Evolutionary conservation across 1,284 basidiomycete species (phyloP), one percentile per base, ranked within the genome.

Genomic region (Trichosporon sp.): DNA sequence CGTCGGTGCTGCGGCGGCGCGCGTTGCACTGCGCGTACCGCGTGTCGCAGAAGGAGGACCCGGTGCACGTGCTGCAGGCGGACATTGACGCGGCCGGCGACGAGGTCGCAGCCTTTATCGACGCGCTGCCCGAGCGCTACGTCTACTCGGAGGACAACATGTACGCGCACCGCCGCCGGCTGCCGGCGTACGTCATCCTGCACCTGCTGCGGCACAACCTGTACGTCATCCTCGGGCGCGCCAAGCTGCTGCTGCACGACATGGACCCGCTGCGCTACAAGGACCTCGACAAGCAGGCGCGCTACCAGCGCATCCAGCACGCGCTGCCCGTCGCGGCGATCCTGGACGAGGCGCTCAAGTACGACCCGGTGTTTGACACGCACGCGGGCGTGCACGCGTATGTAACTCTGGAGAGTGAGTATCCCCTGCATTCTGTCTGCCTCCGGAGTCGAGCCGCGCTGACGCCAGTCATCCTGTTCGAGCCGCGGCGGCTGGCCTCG

Each of bases 131-230:
- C 12, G 35, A 32, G 11, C n/a, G 56, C 27, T 68, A 65, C 64
- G 5, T 62, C 18, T 65, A 60, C 38, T 64, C 62, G 3, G n/a
- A 51, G n/a, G 67, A 68, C 64, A 68, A 65, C 23, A 35, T 62
- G n/a, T 51, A 60, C 23, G 53, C 62, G 23, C 63, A 68, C 64
- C 64, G 35, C 23, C 32, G 58, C 23, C 64, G 63, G 13, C 12
- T 65, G 31, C 67, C 67, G 15, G 56, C 64, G 23, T 68, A 62
- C 32, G 18, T 68, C 13, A 51, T 66, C 21, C 64, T 65, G 25
- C 64, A 65, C 47, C 42, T 65, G 2, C 47, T 72, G 4, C 73
- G 69, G n/a, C 73, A 72, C 68, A 74, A 72, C 34, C 66, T 71
- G 25, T 74, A 66, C 62, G 51, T 74, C 64, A 71, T 74, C 35